phyloP scores from a whole-genome alignment of 2,329 filamentous ascomycete genomes.

The Metarhizium humberi region DNA sequence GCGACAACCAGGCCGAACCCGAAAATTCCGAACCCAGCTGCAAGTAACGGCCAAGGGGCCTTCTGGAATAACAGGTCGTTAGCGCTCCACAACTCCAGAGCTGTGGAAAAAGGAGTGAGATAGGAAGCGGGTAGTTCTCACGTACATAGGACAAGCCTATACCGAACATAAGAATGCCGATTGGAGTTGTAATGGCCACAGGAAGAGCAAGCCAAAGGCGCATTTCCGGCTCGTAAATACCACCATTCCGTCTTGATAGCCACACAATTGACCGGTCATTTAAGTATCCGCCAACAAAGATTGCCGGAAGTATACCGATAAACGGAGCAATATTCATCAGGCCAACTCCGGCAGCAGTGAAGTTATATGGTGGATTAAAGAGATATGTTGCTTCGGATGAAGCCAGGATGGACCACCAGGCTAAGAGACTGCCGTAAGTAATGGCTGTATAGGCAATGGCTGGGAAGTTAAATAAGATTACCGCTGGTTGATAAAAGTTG shows the following conservation, averaged over 20 bases:
- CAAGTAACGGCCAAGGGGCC: constrained; percentile 28
- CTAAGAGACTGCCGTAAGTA: neutral
- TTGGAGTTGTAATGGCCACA: constrained; percentile 6
- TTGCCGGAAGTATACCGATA: constrained; percentile 26
- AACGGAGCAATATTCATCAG: constrained; percentile 18
- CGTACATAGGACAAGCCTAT: neutral
- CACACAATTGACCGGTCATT: constrained; percentile 26
- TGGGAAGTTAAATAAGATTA: neutral
- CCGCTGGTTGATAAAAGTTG: neutral
- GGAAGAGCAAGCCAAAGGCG: constrained; percentile 27
- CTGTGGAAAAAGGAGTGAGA: neutral
- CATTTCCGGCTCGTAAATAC: constrained; percentile 34
- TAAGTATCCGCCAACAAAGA: constrained; percentile 25
- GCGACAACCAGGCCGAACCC: constrained; percentile 26
- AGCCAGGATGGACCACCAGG: neutral
- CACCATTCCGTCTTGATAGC: constrained; percentile 25
- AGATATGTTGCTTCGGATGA: neutral
- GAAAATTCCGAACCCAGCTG: constrained; percentile 24
- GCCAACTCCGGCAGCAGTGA: constrained; percentile 14
- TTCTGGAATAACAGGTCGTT: constrained; percentile 13
- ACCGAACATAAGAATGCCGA: constrained; percentile 26
- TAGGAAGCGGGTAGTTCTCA: neutral
- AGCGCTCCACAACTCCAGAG: too few species aligned
- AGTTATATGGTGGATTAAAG: constrained; percentile 19
- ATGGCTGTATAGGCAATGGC: neutral